Conservation (phyloP, 73 alveolate genomes). For the Tetrahymena elliotti region DNA sequence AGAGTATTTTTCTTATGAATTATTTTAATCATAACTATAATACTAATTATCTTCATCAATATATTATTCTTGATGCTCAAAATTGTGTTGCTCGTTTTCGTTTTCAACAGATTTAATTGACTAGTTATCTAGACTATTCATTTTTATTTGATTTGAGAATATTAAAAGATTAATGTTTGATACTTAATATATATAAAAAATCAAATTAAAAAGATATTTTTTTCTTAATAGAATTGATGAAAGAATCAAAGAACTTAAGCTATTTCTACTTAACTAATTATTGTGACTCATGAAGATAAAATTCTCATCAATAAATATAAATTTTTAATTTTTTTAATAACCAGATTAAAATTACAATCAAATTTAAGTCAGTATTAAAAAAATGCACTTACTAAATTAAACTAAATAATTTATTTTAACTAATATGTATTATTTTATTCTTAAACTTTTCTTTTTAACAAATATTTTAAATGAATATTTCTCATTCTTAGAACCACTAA, state of each 20-base stretch:
- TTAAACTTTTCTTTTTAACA: neutral
- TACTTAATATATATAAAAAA: too few relatives aligned
- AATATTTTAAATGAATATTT: too few relatives aligned
- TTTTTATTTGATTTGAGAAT: neutral
- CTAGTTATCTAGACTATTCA: neutral
- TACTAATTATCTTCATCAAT: neutral
- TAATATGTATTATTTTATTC: too few relatives aligned
- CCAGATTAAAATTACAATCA: neutral
- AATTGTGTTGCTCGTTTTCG: neutral
- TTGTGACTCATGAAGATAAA: neutral
- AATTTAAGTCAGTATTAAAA: neutral
- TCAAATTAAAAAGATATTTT: too few relatives aligned
- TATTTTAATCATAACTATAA: neutral
- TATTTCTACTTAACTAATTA: neutral
- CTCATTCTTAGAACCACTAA: neutral
- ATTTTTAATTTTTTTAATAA: too few relatives aligned
- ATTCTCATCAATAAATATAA: too few relatives aligned
- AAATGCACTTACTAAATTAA: too few relatives aligned
- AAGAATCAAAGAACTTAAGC: neutral
- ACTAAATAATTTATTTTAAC: too few relatives aligned
- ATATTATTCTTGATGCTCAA: neutral
- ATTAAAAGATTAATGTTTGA: neutral
- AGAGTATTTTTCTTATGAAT: neutral
- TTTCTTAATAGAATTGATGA: neutral
- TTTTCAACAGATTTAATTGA: neutral